Evolutionary conservation across 2,329 filamentous ascomycete genomes (phyloP), one percentile per base, ranked within the genome.

Genomic region (Penicillium capsulatum): DNA sequence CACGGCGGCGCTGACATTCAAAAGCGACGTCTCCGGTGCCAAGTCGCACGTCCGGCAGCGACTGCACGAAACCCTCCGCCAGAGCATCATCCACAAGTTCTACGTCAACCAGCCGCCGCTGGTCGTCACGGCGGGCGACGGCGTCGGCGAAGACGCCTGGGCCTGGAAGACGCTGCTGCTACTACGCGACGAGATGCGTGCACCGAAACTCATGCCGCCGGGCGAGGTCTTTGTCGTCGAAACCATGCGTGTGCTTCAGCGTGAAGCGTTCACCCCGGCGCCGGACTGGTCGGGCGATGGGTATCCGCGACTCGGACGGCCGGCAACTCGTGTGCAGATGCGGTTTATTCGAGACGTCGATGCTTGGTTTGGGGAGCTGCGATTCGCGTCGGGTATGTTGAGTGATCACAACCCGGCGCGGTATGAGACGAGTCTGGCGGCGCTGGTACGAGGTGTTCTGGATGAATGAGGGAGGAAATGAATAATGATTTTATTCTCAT

Each of bases 221-320:
- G 85, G 85, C 1, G 84, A 90, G 58, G 81, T 89, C 0, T 88
- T 89, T 54, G 70, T 80, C 2, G 73, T 89, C 2, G 83, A 87
- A 64, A 82, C 75, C 16, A 80, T 79, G 57, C 72, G 74, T 7
- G 83, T 86, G 3, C 66, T 88, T 44, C 74, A 84, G 48, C 69
- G 83, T 9, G 79, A 85, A 54, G 80, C 82, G 0, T 84, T 85
- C 75, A 54, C 64, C 20, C 36, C 60, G 54, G 40, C 61, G 26
- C 44, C 61, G 53, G 43, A 67, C 56, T 16, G 67, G 2, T 14
- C 11, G 7, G 8, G 16, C 3, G 73, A 73, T 37, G 67, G 72
- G 16, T 63, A 64, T 48, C 59, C 66, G 2, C 54, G 61, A 7
- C 59, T 84, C n/a, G 81, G 81, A 0, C 69, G 75, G 34, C 83